A percentile compares a stretch with the other conserved stretches of the same genome.
Evolutionary conservation across 306 rosid genomes (phyloP).

Genomic region (Lathyrus sativus): DNA sequence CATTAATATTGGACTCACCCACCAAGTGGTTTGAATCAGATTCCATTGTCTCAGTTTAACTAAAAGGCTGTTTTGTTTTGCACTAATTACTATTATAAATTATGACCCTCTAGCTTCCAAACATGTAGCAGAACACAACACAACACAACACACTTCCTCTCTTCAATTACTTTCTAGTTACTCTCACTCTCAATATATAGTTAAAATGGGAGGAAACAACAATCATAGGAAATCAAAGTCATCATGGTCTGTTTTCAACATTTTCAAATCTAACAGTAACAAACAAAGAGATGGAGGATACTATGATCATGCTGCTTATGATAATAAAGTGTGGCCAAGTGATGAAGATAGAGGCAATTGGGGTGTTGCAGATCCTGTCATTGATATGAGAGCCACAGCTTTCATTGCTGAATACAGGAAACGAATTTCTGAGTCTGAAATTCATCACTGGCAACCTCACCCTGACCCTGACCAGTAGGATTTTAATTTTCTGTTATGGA

Average conservation of each 20-base stretch:
- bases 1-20: too few species aligned
- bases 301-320: conserved; percentile 27
- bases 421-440: conserved; percentile 55
- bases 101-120: conserved; percentile 30
- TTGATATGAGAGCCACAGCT: conserved; percentile 64
- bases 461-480: conserved; percentile 34
- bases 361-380: conserved; percentile 66
- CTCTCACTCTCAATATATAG: neutral
- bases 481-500: too few species aligned
- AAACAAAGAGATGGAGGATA: conserved; percentile 34
- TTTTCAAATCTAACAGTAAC: conserved; percentile 50
- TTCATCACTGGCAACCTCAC: conserved; percentile 45
- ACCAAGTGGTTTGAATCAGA: too few species aligned
- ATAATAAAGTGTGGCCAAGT: conserved; percentile 62
- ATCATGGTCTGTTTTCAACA: conserved; percentile 56
- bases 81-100: conserved; percentile 22
- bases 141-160: conserved; percentile 35
- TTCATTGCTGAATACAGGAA: conserved; percentile 57
- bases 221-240: conserved; percentile 59
- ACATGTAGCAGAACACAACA: conserved; percentile 24
- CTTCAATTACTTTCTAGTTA: conserved; percentile 11
- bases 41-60: too few species aligned
- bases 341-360: conserved; percentile 61
- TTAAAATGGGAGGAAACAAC: conserved; percentile 50
- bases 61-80: too few species aligned